A percentile compares a stretch with the other conserved stretches of the same genome.
phyloP scores from a whole-genome alignment of 78 protist species.

The Speleostelium caveatum region DNA sequence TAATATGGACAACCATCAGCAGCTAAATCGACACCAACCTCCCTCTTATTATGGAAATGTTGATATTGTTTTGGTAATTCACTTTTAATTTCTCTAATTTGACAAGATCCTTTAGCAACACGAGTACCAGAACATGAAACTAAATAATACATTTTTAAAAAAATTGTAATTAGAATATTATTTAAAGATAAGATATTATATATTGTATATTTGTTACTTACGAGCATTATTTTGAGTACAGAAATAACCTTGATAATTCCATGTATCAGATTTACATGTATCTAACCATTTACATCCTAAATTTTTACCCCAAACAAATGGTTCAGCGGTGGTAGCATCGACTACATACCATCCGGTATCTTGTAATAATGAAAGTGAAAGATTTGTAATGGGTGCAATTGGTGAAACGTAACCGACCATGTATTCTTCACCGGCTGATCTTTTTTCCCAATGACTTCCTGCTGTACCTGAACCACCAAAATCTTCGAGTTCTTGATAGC shows the following conservation, averaged over 20 bases:
- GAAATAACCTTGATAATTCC: slow-evolving; percentile 57
- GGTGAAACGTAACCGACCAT: slow-evolving; percentile 58
- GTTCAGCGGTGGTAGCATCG: background rate
- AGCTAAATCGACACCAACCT: slow-evolving; percentile 12
- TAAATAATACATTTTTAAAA: too few species aligned
- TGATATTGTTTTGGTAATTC: background rate
- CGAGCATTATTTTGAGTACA: background rate
- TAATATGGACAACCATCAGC: slow-evolving; percentile 35
- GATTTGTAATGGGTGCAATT: slow-evolving; percentile 35
- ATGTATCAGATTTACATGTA: background rate
- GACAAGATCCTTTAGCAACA: slow-evolving; percentile 12
- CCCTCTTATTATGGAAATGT: background rate
- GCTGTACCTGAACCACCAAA: slow-evolving; percentile 69
- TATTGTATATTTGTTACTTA: too few species aligned
- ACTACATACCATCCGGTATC: slow-evolving; percentile 69
- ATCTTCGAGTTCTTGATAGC: slow-evolving; percentile 66
- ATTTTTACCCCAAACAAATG: slow-evolving; percentile 19
- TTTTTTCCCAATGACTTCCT: slow-evolving; percentile 84
- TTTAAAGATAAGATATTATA: too few species aligned
- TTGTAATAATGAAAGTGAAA: slow-evolving; percentile 14
- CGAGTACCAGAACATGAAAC: slow-evolving; percentile 39
- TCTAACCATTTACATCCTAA: slow-evolving; percentile 6
- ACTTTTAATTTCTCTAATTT: background rate
- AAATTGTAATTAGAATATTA: too few species aligned
- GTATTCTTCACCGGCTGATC: slow-evolving; percentile 58